Base-by-base conservation (phyloP, 225 moss, liverwort and hornwort species). In the Anthoceros angustus region DNA sequence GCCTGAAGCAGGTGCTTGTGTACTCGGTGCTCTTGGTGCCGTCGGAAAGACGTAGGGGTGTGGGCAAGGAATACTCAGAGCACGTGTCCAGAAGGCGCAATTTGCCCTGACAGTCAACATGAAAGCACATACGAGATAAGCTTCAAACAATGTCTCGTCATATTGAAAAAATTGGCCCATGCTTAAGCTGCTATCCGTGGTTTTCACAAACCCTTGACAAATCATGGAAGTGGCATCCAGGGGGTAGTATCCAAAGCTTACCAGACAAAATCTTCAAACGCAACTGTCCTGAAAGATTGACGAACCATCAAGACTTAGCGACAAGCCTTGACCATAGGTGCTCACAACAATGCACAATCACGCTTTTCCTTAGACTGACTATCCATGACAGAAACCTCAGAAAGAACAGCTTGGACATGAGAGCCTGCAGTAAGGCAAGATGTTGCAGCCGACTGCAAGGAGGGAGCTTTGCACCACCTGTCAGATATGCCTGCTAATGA, bases 41-140 rank as follows among this genome's bases (percentile, higher is more conserved):
- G 74, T 66, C 75, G 94, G 88, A 81, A 74, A 83, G 26, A 95
- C 77, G 63, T 91, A 73, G 39, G 86, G 86, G 49, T 63, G 74
- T 40, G 95, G 85, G 78, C 82, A 95, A 74, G 95, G 95, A 45
- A 95, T 79, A 70, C 81, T 86, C 62, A 91, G 76, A 24, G 95
- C 95, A 71, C 95, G 91, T 67, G 91, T 85, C 95, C 95, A 95
- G 61, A 88, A 95, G 61, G 86, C 73, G 45, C 82, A 88, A 66
- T 87, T 95, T 39, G 91, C 90, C 95, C 95, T 95, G 91, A 8
- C 55, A 15, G 12, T 23, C 23, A 8, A 23, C 55, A 18, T 15
- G 3, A 6, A 55, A 55, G 16, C 8, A 55, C 16, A 55, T 18
- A 20, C 14, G 5, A 55, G 7, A 7, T 18, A 8, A 55, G n/a